A percentile compares a stretch with the other conserved stretches of the same genome.
phyloP scores from a whole-genome alignment of 306 rosid species.

The Psophocarpus tetragonolobus region DNA sequence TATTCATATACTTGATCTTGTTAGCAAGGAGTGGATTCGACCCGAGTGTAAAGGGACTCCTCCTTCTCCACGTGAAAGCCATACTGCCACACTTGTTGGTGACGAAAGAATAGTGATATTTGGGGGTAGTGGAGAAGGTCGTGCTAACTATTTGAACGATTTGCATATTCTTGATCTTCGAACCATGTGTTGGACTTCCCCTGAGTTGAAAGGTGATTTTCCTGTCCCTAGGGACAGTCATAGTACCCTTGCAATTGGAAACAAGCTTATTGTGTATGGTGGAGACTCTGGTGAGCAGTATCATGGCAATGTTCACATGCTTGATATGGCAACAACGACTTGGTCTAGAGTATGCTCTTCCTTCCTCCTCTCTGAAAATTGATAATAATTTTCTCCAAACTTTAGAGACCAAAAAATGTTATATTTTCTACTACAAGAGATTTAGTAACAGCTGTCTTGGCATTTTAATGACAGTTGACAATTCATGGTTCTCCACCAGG shows the following conservation, averaged over 20 bases:
- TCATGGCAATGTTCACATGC: slow-evolving; percentile 66
- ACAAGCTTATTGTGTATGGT: slow-evolving; percentile 74
- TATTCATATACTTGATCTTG: slow-evolving; percentile 64
- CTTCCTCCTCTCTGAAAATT: background rate
- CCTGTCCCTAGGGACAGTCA: slow-evolving; percentile 88
- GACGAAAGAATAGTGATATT: slow-evolving; percentile 63
- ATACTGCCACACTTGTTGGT: slow-evolving; percentile 64
- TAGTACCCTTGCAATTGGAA: slow-evolving; percentile 61
- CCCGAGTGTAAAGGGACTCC: slow-evolving; percentile 67
- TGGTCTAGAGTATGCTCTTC: slow-evolving; percentile 68
- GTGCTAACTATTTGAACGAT: slow-evolving; percentile 70
- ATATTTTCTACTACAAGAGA: background rate
- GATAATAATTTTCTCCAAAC: background rate
- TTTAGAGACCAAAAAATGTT: background rate
- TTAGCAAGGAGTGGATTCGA: slow-evolving; percentile 57
- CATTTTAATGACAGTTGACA: slow-evolving; percentile 52
- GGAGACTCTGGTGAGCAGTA: slow-evolving; percentile 84
- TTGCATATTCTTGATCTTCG: slow-evolving; percentile 68
- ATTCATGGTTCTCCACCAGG: slow-evolving; percentile 80
- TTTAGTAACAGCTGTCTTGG: slow-evolving; percentile 3
- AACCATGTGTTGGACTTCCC: slow-evolving; percentile 70
- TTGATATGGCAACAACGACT: slow-evolving; percentile 67
- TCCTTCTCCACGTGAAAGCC: slow-evolving; percentile 88
- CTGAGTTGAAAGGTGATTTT: slow-evolving; percentile 65
- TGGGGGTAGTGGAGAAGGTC: slow-evolving; percentile 91